Conservation (phyloP, 163 green algal species). For the Chlorella variabilis region DNA sequence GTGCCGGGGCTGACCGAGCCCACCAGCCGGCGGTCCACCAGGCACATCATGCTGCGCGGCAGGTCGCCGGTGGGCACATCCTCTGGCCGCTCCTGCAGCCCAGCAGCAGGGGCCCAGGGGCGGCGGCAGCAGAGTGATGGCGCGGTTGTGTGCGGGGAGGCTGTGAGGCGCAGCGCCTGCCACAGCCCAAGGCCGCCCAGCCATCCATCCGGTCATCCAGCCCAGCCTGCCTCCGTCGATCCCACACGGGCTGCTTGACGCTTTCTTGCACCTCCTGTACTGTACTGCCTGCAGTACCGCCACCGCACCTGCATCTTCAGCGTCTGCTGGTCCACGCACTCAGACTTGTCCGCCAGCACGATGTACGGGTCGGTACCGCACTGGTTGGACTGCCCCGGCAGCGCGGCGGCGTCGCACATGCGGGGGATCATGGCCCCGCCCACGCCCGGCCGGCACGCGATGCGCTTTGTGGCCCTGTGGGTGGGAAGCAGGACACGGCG, state of each 20-base stretch:
- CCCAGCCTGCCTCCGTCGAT: no score
- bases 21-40: constrained; percentile 89
- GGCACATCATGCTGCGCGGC: constrained; percentile 84
- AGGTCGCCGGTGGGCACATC: constrained; percentile 98
- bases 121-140: background rate
- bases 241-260: no score
- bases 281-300: background rate
- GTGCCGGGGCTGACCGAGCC: constrained; percentile 88
- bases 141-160: no score
- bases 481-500: constrained; percentile 52
- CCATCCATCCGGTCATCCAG: no score
- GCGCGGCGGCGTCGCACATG: constrained; percentile 66
- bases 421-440: constrained; percentile 85
- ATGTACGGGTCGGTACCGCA: constrained; percentile 88
- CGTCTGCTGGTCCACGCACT: constrained; percentile 97
- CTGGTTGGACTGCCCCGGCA: constrained; percentile 39
- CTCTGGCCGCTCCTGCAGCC: constrained; percentile 88
- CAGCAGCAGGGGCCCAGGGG: background rate
- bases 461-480: constrained; percentile 68
- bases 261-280: background rate
- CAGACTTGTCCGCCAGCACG: constrained; percentile 77
- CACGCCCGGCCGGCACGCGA: constrained; percentile 86
- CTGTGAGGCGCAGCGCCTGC: no score
- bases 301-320: constrained; percentile 92
- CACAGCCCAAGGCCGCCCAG: no score